These are phyloP conservation scores for Phaeolepiota aurea DNA, from an alignment of 768 basidiomycete species.

Conservation along the genomic window DNA sequence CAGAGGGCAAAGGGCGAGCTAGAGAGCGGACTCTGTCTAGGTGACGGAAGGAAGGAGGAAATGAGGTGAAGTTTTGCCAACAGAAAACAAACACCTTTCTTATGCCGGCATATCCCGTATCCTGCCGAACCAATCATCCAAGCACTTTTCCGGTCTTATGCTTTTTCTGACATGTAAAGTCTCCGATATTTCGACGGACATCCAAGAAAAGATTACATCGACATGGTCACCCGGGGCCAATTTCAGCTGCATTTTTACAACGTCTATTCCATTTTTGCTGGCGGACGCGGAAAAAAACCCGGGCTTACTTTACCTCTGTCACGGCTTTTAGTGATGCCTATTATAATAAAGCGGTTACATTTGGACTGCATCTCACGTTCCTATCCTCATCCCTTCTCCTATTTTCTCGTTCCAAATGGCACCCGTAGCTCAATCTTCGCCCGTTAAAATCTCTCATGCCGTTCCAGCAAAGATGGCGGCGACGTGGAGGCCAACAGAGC, in stretches of 20 bases:
- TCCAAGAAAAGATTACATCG: no score
- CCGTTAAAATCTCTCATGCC: slow-evolving; percentile 8
- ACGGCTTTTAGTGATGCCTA: slow-evolving; percentile 12
- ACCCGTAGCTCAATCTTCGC: slow-evolving; percentile 16
- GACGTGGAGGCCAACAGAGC: slow-evolving; percentile 27
- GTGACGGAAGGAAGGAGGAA: slow-evolving; percentile 12
- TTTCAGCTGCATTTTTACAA: no score
- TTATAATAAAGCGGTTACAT: slow-evolving; percentile 11
- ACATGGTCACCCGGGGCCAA: no score
- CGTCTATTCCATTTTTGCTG: no score
- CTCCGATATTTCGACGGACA: no score
- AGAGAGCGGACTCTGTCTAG: slow-evolving; percentile 11
- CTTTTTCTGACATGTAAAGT: no score
- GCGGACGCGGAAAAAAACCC: not conserved
- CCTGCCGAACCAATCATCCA: slow-evolving; percentile 25
- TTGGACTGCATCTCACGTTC: slow-evolving; percentile 3
- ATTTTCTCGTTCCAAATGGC: slow-evolving; percentile 15
- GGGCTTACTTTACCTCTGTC: slow-evolving; percentile 14
- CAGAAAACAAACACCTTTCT: slow-evolving; percentile 17
- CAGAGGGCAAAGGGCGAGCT: slow-evolving; percentile 1
- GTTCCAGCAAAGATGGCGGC: slow-evolving; percentile 8
- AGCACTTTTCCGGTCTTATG: no score
- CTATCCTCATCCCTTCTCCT: slow-evolving; percentile 8
- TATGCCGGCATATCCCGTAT: slow-evolving; percentile 28
- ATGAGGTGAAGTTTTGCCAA: slow-evolving; percentile 13